Conservation (phyloP, 805 yeast species). For the Zygosaccharomyces gambellarensis region DNA sequence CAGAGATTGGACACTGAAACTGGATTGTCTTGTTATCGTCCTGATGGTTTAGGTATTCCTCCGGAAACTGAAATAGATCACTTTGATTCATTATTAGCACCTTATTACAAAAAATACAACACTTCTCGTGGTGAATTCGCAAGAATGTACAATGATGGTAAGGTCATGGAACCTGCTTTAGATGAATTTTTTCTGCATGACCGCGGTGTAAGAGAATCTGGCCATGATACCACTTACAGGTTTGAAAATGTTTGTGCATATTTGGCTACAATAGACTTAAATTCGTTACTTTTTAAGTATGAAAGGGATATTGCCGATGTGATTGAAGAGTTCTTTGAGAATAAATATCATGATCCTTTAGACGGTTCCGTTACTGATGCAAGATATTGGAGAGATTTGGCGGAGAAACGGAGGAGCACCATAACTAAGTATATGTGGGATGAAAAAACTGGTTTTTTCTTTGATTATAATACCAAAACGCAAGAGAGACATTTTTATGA, state of each 20-base stretch:
- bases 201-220: conserved; percentile 91
- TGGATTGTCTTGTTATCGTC: conserved; percentile 85
- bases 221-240: conserved; percentile 91
- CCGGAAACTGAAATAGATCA: conserved; percentile 94
- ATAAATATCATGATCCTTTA: conserved; percentile 38
- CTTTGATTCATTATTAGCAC: conserved; percentile 64
- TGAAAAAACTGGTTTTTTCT: conserved; percentile 68
- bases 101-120: conserved; percentile 61
- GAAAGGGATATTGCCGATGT: conserved; percentile 75
- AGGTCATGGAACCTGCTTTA: conserved; percentile 67
- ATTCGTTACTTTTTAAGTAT: conserved; percentile 80
- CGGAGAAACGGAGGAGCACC: conserved; percentile 47
- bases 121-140: conserved; percentile 60
- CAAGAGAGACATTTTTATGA: conserved; percentile 60
- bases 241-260: conserved; percentile 86
- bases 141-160: conserved; percentile 59
- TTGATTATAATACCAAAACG: conserved; percentile 70
- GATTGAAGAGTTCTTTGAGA: conserved; percentile 52
- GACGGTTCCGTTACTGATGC: conserved; percentile 44
- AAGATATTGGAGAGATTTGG: conserved; percentile 56
- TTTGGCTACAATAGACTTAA: conserved; percentile 86
- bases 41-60: conserved; percentile 89
- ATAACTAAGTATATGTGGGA: conserved; percentile 80
- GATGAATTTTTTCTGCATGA: conserved; percentile 89
- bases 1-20: conserved; percentile 73